Base-by-base conservation (phyloP, 139 green algal species). In the Coelastrella sp. region DNA sequence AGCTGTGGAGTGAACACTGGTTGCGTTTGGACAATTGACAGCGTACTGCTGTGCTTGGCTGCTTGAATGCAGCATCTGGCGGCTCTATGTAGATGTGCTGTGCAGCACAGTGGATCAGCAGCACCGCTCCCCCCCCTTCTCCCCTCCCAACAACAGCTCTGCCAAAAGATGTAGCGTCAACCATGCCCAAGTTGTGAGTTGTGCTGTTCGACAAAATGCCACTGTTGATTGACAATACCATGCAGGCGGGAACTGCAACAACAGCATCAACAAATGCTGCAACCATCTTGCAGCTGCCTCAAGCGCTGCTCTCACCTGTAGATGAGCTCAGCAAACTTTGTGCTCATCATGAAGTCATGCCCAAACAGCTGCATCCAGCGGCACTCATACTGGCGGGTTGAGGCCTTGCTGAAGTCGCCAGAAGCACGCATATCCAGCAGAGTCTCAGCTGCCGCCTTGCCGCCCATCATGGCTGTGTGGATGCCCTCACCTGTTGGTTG, bases 381-480 rank as follows among this genome's bases (percentile, higher is more conserved):
- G n/a, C 90, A 90, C 92, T 97, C 76, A 85, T 97, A 99, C 66
- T 92, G 78, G 20, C 78, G 78, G 7, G 92, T 96, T 86, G 91
- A 94, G 78, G 90, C 90, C 17, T 76, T 87, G 88, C 86, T 94
- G 91, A 93, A 99, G 93, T 98, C 94, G 8, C 97, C 97, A 19
- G 96, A 96, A 19, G 81, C 7, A 59, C 93, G 92, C 93, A 98
- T 97, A 65, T 93, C 92, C 82, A 97, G 87, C 17, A 98, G 87
- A n/a, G 95, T 94, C 90, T 97, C 91, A 12, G 96, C 97, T 9
- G 96, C 96, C 22, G 95, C 96, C 93, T 98, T 98, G 91, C 97
- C 97, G 19, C 95, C 96, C 96, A 99, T 98, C 94, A 99, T 98
- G 90, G 97, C 97, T 8, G 96, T 99, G 95, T 99, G 97, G 92